These are phyloP conservation scores for Phytopythium vexans DNA, from an alignment of 352 stramenopile species.

Conservation along the genomic window DNA sequence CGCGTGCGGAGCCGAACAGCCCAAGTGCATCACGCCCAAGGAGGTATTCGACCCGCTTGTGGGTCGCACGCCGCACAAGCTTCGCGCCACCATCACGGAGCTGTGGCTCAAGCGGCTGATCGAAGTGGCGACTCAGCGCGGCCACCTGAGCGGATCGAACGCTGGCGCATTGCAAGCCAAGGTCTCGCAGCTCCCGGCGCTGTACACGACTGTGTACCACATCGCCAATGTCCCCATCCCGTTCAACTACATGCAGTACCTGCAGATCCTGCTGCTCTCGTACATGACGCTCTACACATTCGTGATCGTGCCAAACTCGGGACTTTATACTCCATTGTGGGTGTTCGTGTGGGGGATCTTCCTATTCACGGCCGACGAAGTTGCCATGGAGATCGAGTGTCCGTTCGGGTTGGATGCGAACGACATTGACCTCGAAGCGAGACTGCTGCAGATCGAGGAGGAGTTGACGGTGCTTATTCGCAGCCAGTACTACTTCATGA, in stretches of 20 bases:
- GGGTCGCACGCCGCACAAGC: slow-evolving; percentile 62
- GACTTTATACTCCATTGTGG: slow-evolving; percentile 72
- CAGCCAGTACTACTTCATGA: slow-evolving; percentile 81
- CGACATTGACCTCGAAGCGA: slow-evolving; percentile 75
- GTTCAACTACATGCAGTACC: slow-evolving; percentile 87
- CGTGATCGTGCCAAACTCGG: slow-evolving; percentile 75
- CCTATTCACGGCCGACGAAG: slow-evolving; percentile 78
- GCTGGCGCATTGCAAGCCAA: slow-evolving; percentile 61
- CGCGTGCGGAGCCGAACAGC: slow-evolving; percentile 58
- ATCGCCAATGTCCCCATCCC: slow-evolving; percentile 84
- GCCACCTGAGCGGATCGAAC: slow-evolving; percentile 54
- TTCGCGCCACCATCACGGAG: slow-evolving; percentile 73
- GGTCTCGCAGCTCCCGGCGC: slow-evolving; percentile 56
- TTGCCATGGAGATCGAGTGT: slow-evolving; percentile 83
- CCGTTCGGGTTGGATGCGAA: slow-evolving; percentile 78
- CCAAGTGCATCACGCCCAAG: slow-evolving; percentile 26
- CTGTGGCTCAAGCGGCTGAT: slow-evolving; percentile 78
- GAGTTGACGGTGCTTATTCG: slow-evolving; percentile 77
- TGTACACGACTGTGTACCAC: slow-evolving; percentile 83
- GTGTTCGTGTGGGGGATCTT: slow-evolving; percentile 81
- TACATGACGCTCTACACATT: slow-evolving; percentile 86
- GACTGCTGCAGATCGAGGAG: slow-evolving; percentile 75
- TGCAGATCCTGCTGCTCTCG: slow-evolving; percentile 58
- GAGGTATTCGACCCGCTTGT: slow-evolving; percentile 34
- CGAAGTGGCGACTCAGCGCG: slow-evolving; percentile 55